Conservation (phyloP, 2,329 filamentous ascomycete species). For the Stagonosporopsis vannaccii region DNA sequence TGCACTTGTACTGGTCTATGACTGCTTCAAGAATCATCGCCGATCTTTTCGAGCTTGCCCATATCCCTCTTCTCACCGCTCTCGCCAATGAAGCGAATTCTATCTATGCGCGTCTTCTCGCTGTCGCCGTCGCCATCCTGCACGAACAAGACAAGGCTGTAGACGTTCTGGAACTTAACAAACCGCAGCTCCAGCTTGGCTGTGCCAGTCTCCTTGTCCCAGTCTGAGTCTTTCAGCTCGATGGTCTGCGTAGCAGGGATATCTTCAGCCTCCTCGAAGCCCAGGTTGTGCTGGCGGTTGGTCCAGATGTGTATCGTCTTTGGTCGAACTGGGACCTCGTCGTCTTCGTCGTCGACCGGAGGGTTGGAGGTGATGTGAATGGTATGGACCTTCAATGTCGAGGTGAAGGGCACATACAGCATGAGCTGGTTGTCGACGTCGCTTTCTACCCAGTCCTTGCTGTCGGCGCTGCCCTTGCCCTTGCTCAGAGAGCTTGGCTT, state of each 20-base stretch:
- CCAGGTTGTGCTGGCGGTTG: conserved; percentile 88
- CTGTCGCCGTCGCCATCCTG: conserved; percentile 80
- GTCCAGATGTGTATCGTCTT: conserved; percentile 84
- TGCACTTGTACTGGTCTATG: background rate
- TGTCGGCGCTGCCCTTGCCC: conserved; percentile 59
- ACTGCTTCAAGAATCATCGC: conserved; percentile 62
- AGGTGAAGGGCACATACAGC: conserved; percentile 89
- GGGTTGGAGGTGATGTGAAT: conserved; percentile 84
- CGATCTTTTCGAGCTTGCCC: conserved; percentile 95
- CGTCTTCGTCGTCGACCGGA: conserved; percentile 61
- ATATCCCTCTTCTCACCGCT: conserved; percentile 89
- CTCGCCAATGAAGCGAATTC: conserved; percentile 83
- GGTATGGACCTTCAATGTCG: conserved; percentile 87
- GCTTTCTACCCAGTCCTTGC: conserved; percentile 87
- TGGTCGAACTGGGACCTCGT: conserved; percentile 81
- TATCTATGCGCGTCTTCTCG: conserved; percentile 85
- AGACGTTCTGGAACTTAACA: conserved; percentile 97
- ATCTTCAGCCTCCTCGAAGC: conserved; percentile 94
- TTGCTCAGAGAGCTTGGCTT: conserved; percentile 69
- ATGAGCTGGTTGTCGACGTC: conserved; percentile 97
- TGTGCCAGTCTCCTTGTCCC: conserved; percentile 64
- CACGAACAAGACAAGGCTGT: conserved; percentile 85
- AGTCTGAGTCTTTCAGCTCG: conserved; percentile 76
- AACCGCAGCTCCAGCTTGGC: conserved; percentile 73
- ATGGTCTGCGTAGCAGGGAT: conserved; percentile 81